Conservation (phyloP, 2,329 filamentous ascomycete genomes). For the Neoscytalidium dimidiatum region DNA sequence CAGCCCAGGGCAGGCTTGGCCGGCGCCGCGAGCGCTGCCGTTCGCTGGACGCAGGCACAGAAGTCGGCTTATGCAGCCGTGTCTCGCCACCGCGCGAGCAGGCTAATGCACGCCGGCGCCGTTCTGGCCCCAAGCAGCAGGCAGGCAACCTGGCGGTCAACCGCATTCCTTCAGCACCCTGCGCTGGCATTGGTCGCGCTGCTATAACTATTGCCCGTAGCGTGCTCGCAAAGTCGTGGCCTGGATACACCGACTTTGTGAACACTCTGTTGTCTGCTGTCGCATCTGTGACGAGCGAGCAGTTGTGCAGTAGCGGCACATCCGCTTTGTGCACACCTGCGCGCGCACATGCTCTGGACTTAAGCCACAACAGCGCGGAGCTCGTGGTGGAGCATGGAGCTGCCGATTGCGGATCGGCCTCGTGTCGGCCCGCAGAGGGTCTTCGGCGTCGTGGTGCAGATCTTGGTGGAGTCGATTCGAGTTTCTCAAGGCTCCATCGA, state of each 20-base stretch:
- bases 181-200: background rate
- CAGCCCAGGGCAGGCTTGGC: background rate
- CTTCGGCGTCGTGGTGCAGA: conserved; percentile 7
- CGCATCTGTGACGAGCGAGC: background rate
- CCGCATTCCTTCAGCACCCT: background rate
- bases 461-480: conserved; percentile 18
- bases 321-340: background rate
- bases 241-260: conserved; percentile 14
- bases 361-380: conserved; percentile 1
- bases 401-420: conserved; percentile 18
- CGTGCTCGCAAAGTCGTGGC: background rate
- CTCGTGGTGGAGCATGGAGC: conserved; percentile 8
- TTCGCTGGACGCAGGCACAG: conserved; percentile 19
- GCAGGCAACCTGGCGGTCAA: conserved; percentile 4
- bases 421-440: conserved; percentile 19
- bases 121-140: conserved; percentile 11
- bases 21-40: background rate
- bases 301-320: conserved; percentile 5
- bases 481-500: conserved; percentile 7
- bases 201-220: background rate
- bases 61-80: background rate
- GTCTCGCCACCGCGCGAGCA: conserved; percentile 19
- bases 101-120: conserved; percentile 17
- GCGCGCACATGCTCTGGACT: background rate
- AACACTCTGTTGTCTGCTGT: background rate